These are phyloP conservation scores for Candida patagonica DNA, from an alignment of 805 yeast species.

Conservation along the genomic window DNA sequence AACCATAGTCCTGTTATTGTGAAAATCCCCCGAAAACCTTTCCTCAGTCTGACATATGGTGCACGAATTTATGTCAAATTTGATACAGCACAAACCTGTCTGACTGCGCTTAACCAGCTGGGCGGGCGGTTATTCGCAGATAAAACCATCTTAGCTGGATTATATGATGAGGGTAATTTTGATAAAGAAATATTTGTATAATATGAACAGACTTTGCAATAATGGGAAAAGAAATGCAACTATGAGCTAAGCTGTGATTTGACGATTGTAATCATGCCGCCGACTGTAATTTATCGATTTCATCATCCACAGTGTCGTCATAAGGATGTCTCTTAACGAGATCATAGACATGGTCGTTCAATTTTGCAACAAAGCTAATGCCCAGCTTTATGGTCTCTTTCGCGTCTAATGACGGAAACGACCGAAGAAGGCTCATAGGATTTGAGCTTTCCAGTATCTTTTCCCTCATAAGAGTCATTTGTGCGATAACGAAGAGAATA, in stretches of 20 bases:
- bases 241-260: conserved; percentile 6
- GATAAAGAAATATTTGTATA: conserved; percentile 24
- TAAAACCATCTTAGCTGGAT: conserved; percentile 59
- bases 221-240: too few species aligned
- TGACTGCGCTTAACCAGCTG: conserved; percentile 44
- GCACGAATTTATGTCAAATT: conserved; percentile 71
- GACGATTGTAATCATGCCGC: background rate
- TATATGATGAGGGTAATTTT: conserved; percentile 43
- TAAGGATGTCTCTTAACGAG: conserved; percentile 53
- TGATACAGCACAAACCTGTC: conserved; percentile 40
- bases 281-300: conserved; percentile 1
- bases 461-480: conserved; percentile 59
- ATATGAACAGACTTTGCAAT: background rate
- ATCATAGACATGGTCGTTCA: conserved; percentile 60
- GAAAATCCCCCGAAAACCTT: conserved; percentile 40
- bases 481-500: conserved; percentile 75
- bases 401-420: conserved; percentile 63
- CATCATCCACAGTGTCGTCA: conserved; percentile 29
- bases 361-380: conserved; percentile 65
- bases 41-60: conserved; percentile 26
- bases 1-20: conserved; percentile 35
- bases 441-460: conserved; percentile 46
- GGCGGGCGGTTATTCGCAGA: conserved; percentile 63
- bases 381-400: conserved; percentile 69
- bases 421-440: conserved; percentile 70